phyloP scores from a whole-genome alignment of 495 filamentous ascomycete species.

The Aspergillus heteromorphus region DNA sequence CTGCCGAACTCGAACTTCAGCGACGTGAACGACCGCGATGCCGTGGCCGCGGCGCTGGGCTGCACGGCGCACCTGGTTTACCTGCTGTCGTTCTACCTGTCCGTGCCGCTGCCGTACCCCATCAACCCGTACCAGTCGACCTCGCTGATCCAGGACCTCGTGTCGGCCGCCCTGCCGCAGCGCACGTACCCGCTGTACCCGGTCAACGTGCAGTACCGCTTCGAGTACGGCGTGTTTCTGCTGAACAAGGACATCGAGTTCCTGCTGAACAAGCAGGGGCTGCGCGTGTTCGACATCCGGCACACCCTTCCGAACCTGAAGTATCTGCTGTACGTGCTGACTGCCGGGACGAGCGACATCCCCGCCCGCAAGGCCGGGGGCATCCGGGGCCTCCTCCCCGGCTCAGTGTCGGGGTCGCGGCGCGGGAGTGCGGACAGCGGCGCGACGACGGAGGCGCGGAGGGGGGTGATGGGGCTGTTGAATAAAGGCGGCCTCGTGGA shows the following conservation, averaged over 20 bases:
- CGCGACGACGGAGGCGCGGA: constrained; percentile 21
- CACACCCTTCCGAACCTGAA: constrained; percentile 91
- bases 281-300: constrained; percentile 77
- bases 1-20: constrained; percentile 77
- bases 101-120: constrained; percentile 74
- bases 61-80: constrained; percentile 72
- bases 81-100: constrained; percentile 77
- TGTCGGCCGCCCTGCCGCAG: constrained; percentile 60
- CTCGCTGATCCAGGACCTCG: constrained; percentile 73
- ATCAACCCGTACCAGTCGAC: constrained; percentile 64
- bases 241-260: constrained; percentile 92
- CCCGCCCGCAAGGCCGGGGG: constrained; percentile 75
- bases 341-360: constrained; percentile 69
- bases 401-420: constrained; percentile 31
- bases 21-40: constrained; percentile 57
- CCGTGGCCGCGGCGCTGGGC: constrained; percentile 76
- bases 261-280: constrained; percentile 64
- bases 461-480: background rate
- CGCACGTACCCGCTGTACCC: constrained; percentile 77
- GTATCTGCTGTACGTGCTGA: constrained; percentile 82
- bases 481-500: constrained; percentile 6
- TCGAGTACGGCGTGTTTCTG: constrained; percentile 92
- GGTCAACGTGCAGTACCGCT: constrained; percentile 72
- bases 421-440: constrained; percentile 38
- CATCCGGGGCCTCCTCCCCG: constrained; percentile 54